These are phyloP conservation scores for Juncus inflexus DNA, from an alignment of 176 grass and related monocot genomes.

Conservation along the genomic window DNA sequence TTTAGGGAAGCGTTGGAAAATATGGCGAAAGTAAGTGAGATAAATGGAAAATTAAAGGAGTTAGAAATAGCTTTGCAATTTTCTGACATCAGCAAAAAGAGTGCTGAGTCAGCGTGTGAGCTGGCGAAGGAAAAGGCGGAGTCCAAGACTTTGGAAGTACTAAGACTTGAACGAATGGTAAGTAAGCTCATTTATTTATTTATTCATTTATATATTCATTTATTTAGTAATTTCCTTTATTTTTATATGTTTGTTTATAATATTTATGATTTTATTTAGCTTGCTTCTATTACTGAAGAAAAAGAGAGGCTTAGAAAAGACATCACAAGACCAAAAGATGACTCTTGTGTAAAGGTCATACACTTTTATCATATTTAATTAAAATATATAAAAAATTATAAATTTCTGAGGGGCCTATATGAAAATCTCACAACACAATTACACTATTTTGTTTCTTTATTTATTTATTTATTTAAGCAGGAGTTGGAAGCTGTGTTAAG, in stretches of 20 bases:
- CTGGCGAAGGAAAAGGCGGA: conserved; percentile 70
- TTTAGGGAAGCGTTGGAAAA: conserved; percentile 73
- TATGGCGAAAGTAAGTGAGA: conserved; percentile 72
- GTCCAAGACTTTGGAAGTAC: conserved; percentile 55
- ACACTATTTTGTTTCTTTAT: no score
- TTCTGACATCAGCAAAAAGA: conserved; percentile 66
- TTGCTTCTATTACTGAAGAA: conserved; percentile 82
- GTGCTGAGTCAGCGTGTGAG: conserved; percentile 64
- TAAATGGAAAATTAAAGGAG: conserved; percentile 69
- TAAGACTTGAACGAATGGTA: conserved; percentile 83
- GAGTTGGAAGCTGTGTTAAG: conserved; percentile 56
- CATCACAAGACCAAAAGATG: conserved; percentile 31
- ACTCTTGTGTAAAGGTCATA: conserved; percentile 46
- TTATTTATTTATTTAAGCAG: conserved; percentile 22
- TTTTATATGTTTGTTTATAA: conserved; percentile 16
- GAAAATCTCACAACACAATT: no score
- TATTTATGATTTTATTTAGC: conserved; percentile 42
- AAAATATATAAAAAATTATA: background rate
- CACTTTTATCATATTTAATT: conserved; percentile 5
- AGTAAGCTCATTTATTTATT: background rate
- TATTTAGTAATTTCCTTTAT: conserved; percentile 4
- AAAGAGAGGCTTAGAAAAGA: conserved; percentile 69
- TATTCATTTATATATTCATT: background rate
- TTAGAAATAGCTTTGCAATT: conserved; percentile 65
- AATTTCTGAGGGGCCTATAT: background rate